A percentile compares a stretch with the other conserved stretches of the same genome.
Conservation (phyloP, 2,329 filamentous ascomycete species). For the Aureobasidium sp. region DNA sequence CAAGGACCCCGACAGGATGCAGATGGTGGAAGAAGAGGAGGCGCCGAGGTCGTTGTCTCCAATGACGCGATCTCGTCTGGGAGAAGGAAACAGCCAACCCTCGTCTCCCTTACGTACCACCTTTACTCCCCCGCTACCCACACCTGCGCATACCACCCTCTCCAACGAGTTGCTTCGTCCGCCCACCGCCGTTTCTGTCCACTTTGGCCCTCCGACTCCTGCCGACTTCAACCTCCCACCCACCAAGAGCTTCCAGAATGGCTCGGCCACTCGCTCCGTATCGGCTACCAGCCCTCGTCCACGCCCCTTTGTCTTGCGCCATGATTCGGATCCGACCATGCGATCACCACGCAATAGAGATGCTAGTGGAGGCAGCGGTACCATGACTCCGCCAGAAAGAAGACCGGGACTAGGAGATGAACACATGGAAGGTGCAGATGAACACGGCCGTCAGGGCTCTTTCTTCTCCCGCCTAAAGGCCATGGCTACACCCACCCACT, state of each 20-base stretch:
- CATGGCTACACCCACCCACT: constrained; percentile 49
- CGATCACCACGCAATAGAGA: constrained; percentile 6
- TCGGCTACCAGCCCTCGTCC: not conserved
- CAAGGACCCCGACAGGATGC: not conserved
- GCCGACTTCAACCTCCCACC: constrained; percentile 8
- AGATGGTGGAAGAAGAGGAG: constrained; percentile 10
- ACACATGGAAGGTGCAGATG: constrained; percentile 56
- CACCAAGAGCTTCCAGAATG: not conserved
- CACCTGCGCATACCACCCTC: not conserved
- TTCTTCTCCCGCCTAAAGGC: constrained; percentile 74
- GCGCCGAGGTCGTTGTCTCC: constrained; percentile 6
- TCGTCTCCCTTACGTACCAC: constrained; percentile 6
- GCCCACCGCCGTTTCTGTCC: constrained; percentile 3
- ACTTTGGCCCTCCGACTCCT: constrained; percentile 8
- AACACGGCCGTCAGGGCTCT: constrained; percentile 49
- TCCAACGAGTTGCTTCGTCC: not conserved
- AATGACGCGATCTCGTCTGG: not conserved
- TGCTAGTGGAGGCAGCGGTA: constrained; percentile 23
- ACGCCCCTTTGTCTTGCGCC: constrained; percentile 5
- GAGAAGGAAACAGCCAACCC: constrained; percentile 4
- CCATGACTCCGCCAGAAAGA: constrained; percentile 21
- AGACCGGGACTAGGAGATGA: constrained; percentile 48
- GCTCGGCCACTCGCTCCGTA: not conserved
- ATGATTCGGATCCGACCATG: constrained; percentile 7
- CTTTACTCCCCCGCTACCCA: not conserved